Conservation (phyloP, 495 filamentous ascomycete species). For the Rusavskia elegans region DNA sequence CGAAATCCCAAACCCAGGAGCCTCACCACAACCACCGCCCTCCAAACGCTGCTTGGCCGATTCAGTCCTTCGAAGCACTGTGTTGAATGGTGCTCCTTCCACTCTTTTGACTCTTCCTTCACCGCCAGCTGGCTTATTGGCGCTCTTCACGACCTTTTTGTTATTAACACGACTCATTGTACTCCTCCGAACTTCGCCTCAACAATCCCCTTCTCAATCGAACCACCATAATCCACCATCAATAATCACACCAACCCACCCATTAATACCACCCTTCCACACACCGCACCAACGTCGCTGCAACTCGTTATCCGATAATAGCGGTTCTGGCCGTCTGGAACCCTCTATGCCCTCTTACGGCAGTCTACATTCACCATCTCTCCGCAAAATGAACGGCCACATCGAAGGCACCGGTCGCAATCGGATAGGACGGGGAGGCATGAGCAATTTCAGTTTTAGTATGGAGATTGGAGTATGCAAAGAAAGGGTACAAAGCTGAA, state of each 20-base stretch:
- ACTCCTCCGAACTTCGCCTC: too few species aligned
- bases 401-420: constrained; percentile 22
- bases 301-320: not conserved
- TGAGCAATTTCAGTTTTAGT: constrained; percentile 52
- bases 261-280: not conserved
- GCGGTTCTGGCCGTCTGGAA: constrained; percentile 1
- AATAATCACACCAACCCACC: not conserved
- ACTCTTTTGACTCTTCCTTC: not conserved
- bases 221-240: not conserved
- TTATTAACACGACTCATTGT: not conserved
- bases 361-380: constrained; percentile 44
- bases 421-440: constrained; percentile 23
- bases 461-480: constrained; percentile 13
- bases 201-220: not conserved
- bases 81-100: not conserved
- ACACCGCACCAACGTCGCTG: not conserved
- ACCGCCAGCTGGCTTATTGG: not conserved
- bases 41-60: not conserved
- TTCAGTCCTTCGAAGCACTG: not conserved
- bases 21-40: not conserved
- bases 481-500: constrained; percentile 2
- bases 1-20: not conserved
- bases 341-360: constrained; percentile 16
- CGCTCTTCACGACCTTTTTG: not conserved
- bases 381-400: constrained; percentile 65